phyloP scores from a whole-genome alignment of 371 early-diverging fungal species.

The Mucor indicus region DNA sequence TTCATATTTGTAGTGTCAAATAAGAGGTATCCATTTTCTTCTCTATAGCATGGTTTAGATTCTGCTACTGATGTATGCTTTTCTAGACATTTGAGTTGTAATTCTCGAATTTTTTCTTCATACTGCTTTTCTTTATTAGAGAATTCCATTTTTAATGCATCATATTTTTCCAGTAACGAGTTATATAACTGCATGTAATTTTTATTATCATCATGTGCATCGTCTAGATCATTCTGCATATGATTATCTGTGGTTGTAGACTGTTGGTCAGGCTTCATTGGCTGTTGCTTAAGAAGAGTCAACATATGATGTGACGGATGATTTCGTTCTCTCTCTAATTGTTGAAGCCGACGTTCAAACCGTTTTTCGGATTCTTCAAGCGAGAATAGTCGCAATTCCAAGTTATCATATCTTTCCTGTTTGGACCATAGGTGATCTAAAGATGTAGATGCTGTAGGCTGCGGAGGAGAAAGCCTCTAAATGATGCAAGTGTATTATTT shows the following conservation, averaged over 20 bases:
- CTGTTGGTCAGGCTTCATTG: slow-evolving; percentile 23
- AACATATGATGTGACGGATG: no score
- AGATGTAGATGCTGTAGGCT: slow-evolving; percentile 2
- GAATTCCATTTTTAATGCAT: slow-evolving; percentile 5
- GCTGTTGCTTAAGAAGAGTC: slow-evolving; percentile 1
- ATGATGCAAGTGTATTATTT: no score
- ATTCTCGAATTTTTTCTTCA: not conserved
- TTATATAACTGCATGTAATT: no score
- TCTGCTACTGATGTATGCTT: slow-evolving; percentile 16
- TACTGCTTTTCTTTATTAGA: slow-evolving; percentile 7
- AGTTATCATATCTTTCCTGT: slow-evolving; percentile 5
- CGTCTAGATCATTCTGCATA: no score
- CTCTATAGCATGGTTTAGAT: slow-evolving; percentile 19
- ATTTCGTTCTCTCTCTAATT: no score
- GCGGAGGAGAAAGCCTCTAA: slow-evolving; percentile 7
- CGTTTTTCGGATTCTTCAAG: slow-evolving; percentile 14
- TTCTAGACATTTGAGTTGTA: no score
- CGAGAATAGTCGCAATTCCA: slow-evolving; percentile 8
- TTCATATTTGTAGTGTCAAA: slow-evolving; percentile 29
- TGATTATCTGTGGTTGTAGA: no score
- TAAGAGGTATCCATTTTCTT: slow-evolving; percentile 34
- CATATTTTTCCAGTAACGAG: slow-evolving; percentile 2
- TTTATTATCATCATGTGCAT: no score
- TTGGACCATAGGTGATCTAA: slow-evolving; percentile 13
- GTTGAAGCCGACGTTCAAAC: slow-evolving; percentile 16